Evolutionary conservation across 352 stramenopile species (phyloP), one percentile per base, ranked within the genome.

Genomic region (Globisporangium barbulae): DNA sequence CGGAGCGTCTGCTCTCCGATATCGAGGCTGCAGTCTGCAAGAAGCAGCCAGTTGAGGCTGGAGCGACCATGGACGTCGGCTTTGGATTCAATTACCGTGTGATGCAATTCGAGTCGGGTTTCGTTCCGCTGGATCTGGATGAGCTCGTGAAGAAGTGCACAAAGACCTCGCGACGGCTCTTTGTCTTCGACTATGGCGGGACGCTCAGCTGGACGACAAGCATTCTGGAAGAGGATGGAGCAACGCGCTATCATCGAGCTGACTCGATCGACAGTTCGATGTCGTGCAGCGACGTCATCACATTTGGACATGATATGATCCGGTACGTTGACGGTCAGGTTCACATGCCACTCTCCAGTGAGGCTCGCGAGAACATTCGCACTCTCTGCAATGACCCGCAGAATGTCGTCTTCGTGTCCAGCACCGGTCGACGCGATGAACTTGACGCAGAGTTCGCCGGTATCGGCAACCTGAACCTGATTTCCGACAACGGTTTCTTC

Each of bases 161-260:
- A 13, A 72, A 62, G 33, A 73, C 76, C 31, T 63, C 70, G 10
- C 69, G 81, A 5, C 83, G 93, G 1, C 66, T 99, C 5, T 98
- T 99, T 69, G 83, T 99, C 48, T 85, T 99, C 41, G 98, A 99
- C 72, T 99, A 99, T 62, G 97, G 97, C 45, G 97, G 97, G 44
- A 99, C 97, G 15, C 89, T 99, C 44, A 91, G 80, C 63, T 84
- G 76, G 54, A 90, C 84, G 31, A 73, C 78, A 12, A 82, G 76
- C 35, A 74, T 90, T 21, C 68, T 91, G 56, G 80, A 90, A 49
- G 79, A 89, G 64, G 81, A 89, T 9, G 72, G 67, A 3, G 67
- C 71, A 1, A 63, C 71, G 39, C 63, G 67, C 21, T 75, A 67
- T 37, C 56, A 78, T 15, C 59, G 59, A 6, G 67, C 64, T 17